Percentiles rank a stretch among this genome's conserved stretches.
Evolutionary conservation across 257 asterid genomes (phyloP).

Genomic region (Anisodus tanguticus): DNA sequence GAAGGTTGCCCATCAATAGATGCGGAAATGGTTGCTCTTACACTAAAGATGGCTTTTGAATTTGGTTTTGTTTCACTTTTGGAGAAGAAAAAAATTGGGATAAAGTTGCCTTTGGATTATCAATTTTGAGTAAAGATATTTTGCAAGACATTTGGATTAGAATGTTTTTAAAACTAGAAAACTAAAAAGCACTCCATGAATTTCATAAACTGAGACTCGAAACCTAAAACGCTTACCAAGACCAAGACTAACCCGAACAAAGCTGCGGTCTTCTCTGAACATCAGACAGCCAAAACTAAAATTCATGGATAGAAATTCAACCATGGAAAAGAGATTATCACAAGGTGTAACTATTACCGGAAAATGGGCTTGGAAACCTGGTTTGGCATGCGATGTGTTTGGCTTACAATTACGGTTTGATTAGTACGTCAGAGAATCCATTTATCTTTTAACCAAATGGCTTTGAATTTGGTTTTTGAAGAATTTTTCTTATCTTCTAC

Average conservation of each 20-base stretch:
- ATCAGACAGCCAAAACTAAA: neutral
- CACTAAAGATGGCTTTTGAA: neutral
- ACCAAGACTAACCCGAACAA: neutral
- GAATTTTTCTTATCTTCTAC: constrained; percentile 15
- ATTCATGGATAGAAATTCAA: neutral
- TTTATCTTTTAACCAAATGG: neutral
- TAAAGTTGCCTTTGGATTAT: neutral
- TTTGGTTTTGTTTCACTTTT: neutral
- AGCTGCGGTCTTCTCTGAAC: neutral
- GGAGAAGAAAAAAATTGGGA: neutral
- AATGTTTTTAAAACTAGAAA: neutral
- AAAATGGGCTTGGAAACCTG: neutral
- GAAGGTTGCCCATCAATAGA: neutral
- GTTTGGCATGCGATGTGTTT: neutral
- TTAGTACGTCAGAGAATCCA: neutral
- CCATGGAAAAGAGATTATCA: neutral
- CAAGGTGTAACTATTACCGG: neutral
- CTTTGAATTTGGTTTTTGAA: neutral
- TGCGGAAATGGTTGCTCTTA: neutral
- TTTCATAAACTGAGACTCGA: neutral
- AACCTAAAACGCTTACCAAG: neutral
- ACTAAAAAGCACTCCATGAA: neutral
- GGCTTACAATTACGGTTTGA: neutral
- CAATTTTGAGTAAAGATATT: neutral
- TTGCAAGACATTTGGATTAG: neutral